A percentile compares a stretch with the other conserved stretches of the same genome.
phyloP scores from a whole-genome alignment of 257 asterid species.

The Fraxinus americana region DNA sequence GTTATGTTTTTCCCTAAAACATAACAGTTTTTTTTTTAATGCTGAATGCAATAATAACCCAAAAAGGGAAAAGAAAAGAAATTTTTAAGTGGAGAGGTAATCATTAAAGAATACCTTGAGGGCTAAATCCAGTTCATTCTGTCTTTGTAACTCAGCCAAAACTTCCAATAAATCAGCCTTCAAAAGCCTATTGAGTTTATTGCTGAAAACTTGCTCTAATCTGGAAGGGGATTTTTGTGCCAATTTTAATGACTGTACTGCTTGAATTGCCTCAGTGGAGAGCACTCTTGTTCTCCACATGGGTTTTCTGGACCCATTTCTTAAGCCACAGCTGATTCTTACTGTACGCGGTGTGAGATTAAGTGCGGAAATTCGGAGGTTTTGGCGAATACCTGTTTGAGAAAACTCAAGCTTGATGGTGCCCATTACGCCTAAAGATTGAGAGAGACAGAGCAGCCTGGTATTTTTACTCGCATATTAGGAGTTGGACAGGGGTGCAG shows the following conservation, averaged over 20 bases:
- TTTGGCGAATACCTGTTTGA: constrained; percentile 26
- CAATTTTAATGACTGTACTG: constrained; percentile 70
- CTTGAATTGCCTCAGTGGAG: constrained; percentile 72
- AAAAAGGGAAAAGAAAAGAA: neutral
- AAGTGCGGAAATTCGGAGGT: constrained; percentile 17
- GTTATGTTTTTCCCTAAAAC: too few species aligned
- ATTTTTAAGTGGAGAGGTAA: neutral
- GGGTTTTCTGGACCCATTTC: constrained; percentile 68
- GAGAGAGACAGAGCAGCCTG: neutral
- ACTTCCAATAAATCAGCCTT: constrained; percentile 68
- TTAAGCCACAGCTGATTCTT: constrained; percentile 49
- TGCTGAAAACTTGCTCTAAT: constrained; percentile 47
- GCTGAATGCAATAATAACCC: neutral
- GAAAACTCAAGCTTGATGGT: constrained; percentile 32
- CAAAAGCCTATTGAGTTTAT: constrained; percentile 60
- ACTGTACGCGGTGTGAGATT: constrained; percentile 5
- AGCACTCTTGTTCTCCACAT: constrained; percentile 72
- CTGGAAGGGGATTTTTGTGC: constrained; percentile 50
- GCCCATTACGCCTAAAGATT: constrained; percentile 24
- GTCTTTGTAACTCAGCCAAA: constrained; percentile 69
- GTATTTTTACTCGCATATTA: too few species aligned
- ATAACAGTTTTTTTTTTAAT: too few species aligned
- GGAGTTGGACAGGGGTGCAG: too few species aligned
- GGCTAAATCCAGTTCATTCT: constrained; percentile 62
- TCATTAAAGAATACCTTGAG: constrained; percentile 34